Conservation (phyloP, 495 filamentous ascomycete genomes). For the Podospora pseudopauciseta region DNA sequence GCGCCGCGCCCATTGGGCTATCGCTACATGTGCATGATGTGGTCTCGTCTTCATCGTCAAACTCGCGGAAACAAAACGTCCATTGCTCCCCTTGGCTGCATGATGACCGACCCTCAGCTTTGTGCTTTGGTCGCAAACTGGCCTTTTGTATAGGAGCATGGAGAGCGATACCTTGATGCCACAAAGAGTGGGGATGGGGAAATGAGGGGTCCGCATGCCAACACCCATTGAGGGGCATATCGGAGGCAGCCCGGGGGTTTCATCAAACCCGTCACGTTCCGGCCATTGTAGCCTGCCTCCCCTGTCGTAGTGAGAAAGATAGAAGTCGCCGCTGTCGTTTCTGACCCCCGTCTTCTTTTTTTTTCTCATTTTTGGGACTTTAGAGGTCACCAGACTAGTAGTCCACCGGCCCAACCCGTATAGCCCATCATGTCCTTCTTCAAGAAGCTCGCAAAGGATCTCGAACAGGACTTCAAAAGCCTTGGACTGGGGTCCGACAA, state of each 20-base stretch:
- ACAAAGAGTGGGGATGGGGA: background rate
- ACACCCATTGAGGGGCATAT: background rate
- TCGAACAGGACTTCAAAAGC: conserved; percentile 20
- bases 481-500: conserved; percentile 24
- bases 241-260: background rate
- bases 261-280: background rate
- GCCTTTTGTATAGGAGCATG: background rate
- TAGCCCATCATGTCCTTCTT: conserved; percentile 30
- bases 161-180: background rate
- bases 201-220: conserved; percentile 1
- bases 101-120: background rate
- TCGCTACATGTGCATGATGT: background rate
- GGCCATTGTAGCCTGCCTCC: background rate
- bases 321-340: background rate
- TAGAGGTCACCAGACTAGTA: background rate
- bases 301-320: background rate
- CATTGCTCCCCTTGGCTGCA: conserved; percentile 13
- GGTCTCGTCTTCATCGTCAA: background rate
- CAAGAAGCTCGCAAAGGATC: conserved; percentile 29
- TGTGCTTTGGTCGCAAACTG: background rate
- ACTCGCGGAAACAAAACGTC: background rate
- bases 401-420: background rate
- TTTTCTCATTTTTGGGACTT: background rate
- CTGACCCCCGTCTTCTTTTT: background rate
- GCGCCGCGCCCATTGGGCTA: background rate